Conservation (phyloP, 176 grass and related monocot genomes). For the Lolium rigidum region DNA sequence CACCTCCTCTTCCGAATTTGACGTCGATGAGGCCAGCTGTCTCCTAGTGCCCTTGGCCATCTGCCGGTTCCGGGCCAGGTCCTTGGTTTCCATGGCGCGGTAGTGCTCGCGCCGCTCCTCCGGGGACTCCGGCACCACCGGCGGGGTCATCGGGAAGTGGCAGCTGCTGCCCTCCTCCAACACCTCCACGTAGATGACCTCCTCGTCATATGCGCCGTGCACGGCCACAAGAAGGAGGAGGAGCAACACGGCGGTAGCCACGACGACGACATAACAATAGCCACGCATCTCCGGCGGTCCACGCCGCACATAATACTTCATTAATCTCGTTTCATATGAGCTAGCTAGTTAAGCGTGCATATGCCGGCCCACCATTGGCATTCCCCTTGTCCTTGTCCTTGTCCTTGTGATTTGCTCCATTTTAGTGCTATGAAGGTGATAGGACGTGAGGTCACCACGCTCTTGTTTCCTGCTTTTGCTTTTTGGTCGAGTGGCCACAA, state of each 20-base stretch:
- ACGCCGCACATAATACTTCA: background rate
- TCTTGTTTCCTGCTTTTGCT: background rate
- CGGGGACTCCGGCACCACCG: constrained; percentile 33
- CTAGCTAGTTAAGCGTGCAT: background rate
- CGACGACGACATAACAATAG: background rate
- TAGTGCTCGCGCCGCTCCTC: constrained; percentile 49
- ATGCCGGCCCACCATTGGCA: background rate
- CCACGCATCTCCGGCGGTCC: background rate
- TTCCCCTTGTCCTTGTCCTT: background rate
- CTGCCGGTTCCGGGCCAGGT: constrained; percentile 39
- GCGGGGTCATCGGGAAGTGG: constrained; percentile 26
- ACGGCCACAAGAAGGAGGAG: background rate
- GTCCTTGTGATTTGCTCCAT: background rate
- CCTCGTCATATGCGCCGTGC: background rate
- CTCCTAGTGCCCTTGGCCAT: background rate
- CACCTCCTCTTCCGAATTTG: background rate
- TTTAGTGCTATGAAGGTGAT: background rate
- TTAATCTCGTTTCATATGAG: background rate
- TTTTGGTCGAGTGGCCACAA: background rate
- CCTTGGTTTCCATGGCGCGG: constrained; percentile 45
- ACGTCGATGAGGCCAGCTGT: background rate
- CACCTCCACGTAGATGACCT: background rate
- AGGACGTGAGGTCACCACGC: background rate
- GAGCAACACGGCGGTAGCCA: background rate
- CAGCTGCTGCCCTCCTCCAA: constrained; percentile 3